Conservation (phyloP, 352 stramenopile species). For the Pythium brassicae region DNA sequence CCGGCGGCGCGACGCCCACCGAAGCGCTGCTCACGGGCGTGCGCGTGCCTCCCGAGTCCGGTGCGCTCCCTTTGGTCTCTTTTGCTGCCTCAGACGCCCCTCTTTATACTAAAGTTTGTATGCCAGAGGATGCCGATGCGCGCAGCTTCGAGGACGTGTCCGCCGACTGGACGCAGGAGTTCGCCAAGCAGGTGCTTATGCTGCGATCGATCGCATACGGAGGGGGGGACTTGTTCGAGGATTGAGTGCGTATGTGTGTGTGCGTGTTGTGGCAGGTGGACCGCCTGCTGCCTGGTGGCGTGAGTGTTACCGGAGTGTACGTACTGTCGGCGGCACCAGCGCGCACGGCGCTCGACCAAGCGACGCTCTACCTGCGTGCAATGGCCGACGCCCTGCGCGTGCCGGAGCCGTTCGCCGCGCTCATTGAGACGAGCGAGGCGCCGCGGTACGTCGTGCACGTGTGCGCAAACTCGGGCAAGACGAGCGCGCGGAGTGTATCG, state of each 20-base stretch:
- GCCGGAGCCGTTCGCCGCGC: constrained; percentile 12
- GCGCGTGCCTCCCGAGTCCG: constrained; percentile 43
- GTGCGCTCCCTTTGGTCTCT: constrained; percentile 8
- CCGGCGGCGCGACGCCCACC: constrained; percentile 7
- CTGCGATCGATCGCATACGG: not conserved
- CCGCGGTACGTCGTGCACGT: constrained; percentile 46
- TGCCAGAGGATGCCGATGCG: constrained; percentile 23
- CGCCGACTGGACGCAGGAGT: constrained; percentile 58
- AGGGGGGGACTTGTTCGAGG: no score
- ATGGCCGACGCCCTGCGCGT: constrained; percentile 28
- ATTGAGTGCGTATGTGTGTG: not conserved
- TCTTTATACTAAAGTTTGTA: not conserved
- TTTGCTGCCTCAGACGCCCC: not conserved
- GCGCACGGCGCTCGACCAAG: constrained; percentile 24
- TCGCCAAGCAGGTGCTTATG: constrained; percentile 39
- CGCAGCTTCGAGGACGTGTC: constrained; percentile 48
- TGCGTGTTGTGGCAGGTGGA: constrained; percentile 23
- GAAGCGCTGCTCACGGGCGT: constrained; percentile 49
- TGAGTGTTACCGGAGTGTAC: constrained; percentile 53
- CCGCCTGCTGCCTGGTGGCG: constrained; percentile 52
- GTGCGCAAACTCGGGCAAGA: constrained; percentile 14
- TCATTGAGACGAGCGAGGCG: constrained; percentile 1
- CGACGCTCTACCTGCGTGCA: constrained; percentile 50
- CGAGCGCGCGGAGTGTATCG: constrained; percentile 13
- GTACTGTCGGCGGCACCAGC: constrained; percentile 31